A percentile compares a stretch with the other conserved stretches of the same genome.
Evolutionary conservation across 148 eudicot species (phyloP).

Genomic region (Vaccinium darrowii): DNA sequence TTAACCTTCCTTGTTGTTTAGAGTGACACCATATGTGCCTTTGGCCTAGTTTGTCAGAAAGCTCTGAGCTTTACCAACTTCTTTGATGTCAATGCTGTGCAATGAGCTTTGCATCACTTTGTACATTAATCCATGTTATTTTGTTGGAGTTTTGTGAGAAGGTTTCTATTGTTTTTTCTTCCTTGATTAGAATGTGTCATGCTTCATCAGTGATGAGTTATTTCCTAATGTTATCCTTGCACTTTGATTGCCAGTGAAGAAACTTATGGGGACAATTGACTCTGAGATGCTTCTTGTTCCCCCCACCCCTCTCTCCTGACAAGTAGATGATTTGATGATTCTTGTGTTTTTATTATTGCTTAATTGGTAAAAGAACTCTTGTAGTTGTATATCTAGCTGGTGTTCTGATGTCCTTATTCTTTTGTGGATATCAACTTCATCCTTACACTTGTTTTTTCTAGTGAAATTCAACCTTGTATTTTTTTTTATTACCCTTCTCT

Average conservation of each 20-base stretch:
- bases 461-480: neutral
- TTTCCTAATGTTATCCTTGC: slow-evolving; percentile 38
- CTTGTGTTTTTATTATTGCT: neutral
- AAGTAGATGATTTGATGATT: neutral
- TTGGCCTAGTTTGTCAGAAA: neutral
- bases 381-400: neutral
- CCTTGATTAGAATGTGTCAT: neutral
- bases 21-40: neutral
- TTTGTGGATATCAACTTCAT: neutral
- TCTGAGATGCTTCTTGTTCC: slow-evolving; percentile 16
- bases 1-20: neutral
- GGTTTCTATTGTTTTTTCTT: neutral
- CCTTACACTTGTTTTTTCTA: neutral
- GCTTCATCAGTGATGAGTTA: slow-evolving; percentile 17
- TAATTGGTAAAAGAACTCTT: neutral
- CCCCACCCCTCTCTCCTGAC: neutral
- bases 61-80: neutral
- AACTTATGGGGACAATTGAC: slow-evolving; percentile 17
- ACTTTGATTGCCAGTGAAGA: slow-evolving; percentile 40
- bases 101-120: neutral
- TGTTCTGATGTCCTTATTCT: neutral
- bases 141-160: neutral
- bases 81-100: neutral
- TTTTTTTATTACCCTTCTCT: neutral
- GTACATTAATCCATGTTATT: neutral